Conservation (phyloP, 2,329 filamentous ascomycete species). For the Cercospora sojina region DNA sequence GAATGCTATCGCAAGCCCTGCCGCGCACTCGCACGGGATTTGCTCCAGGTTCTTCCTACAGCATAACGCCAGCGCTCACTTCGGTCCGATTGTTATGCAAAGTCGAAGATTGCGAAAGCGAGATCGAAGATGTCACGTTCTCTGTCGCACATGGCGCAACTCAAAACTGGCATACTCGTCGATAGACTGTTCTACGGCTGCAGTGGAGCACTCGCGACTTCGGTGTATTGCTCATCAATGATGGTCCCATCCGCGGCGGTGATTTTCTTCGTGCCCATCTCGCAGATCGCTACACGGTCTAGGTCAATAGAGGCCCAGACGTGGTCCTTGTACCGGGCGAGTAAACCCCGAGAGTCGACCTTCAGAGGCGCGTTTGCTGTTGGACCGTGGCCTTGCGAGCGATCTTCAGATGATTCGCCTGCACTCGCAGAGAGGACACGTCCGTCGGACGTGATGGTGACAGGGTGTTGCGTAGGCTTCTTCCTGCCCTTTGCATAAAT, state of each 20-base stretch:
- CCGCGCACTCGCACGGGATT: background rate
- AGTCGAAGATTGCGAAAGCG: background rate
- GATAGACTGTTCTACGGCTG: constrained; percentile 10
- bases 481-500: constrained; percentile 62
- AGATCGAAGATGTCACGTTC: background rate
- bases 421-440: background rate
- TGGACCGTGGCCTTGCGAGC: constrained; percentile 35
- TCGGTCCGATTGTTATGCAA: background rate
- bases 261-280: constrained; percentile 78
- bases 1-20: background rate
- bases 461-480: constrained; percentile 23
- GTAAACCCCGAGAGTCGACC: constrained; percentile 44
- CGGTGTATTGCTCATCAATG: constrained; percentile 54
- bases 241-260: constrained; percentile 51
- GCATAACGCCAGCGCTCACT: background rate
- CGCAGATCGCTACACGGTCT: constrained; percentile 74
- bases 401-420: constrained; percentile 7
- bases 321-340: constrained; percentile 61
- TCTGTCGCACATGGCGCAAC: background rate
- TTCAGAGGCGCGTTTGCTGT: constrained; percentile 40
- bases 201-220: constrained; percentile 42
- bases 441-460: background rate
- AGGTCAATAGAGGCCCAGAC: constrained; percentile 70
- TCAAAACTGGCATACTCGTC: background rate
- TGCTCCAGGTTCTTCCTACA: background rate